Evolutionary conservation across 139 green algal species (phyloP).

Genomic region (Pedinophyceae sp.): DNA sequence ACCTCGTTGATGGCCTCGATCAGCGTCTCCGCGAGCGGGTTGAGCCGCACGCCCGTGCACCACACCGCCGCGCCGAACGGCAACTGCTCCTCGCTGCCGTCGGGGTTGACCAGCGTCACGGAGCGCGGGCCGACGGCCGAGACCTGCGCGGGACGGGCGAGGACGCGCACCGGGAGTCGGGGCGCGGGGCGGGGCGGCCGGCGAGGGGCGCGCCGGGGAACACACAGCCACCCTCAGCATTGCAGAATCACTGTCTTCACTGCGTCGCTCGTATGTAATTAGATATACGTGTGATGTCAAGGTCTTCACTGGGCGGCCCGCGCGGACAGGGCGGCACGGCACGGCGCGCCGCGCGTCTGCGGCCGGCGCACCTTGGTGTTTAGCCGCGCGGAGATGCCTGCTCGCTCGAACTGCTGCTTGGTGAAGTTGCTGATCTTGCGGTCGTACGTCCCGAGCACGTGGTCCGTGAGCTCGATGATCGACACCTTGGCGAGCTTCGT

Average conservation of each 20-base stretch:
- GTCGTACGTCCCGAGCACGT: slow-evolving; percentile 84
- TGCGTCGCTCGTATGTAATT: too few relatives aligned
- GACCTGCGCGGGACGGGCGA: too few relatives aligned
- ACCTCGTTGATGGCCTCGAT: slow-evolving; percentile 41
- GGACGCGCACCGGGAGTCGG: too few relatives aligned
- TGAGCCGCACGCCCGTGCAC: slow-evolving; percentile 57
- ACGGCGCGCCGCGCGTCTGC: slow-evolving; percentile 1
- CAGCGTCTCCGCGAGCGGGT: slow-evolving; percentile 70
- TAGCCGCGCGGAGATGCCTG: slow-evolving; percentile 8
- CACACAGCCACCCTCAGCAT: too few relatives aligned
- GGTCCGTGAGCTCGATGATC: slow-evolving; percentile 72
- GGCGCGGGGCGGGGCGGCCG: too few relatives aligned
- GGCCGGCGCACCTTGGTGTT: slow-evolving; percentile 8
- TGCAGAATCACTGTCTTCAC: too few relatives aligned
- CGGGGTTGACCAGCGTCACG: slow-evolving; percentile 5
- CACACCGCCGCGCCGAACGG: background rate
- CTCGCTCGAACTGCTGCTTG: slow-evolving; percentile 37
- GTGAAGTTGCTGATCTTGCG: slow-evolving; percentile 67
- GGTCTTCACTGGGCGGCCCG: too few relatives aligned
- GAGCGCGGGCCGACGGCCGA: background rate
- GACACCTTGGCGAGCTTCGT: slow-evolving; percentile 36
- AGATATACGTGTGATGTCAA: too few relatives aligned
- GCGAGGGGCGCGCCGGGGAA: too few relatives aligned
- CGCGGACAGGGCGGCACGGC: too few relatives aligned
- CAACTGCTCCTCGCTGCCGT: background rate